Base-by-base conservation (phyloP, 257 asterid species). In the Solanum okadae region DNA sequence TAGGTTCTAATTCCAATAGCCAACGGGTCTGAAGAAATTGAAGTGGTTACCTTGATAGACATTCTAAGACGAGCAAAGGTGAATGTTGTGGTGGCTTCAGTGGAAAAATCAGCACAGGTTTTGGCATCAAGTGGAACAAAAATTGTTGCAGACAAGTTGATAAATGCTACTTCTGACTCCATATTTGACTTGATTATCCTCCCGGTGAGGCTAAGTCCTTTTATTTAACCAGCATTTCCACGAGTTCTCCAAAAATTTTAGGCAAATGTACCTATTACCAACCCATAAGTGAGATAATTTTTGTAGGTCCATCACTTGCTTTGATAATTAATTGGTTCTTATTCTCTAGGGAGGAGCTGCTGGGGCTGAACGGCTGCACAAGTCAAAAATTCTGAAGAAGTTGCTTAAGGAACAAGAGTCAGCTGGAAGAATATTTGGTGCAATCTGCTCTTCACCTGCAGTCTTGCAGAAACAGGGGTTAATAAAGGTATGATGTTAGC, bases 1-100 rank as follows among this genome's bases (percentile, higher is more conserved):
- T 91, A 97, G 98, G 96, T 95, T 83, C 96, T 97, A 65, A 84
- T 97, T 90, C 98, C 98, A 82, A 92, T 97, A 89, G 98, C 98
- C 27, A 96, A 96, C 88, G 98, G 98, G 52, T 96, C 84, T 89
- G 98, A 97, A 92, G 99, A 93, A 88, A 94, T 93, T 88, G 98
- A 97, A 92, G 93, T 97, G 90, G 97, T 94, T 71, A 93, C 96
- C 33, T 52, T 94, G 27, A 87, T 95, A 78, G 99, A 97, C 91
- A 90, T 96, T 84, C 87, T 97, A 89, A 90, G 99, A 88, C 92
- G 99, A 87, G 98, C 99, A 52, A 94, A 96, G 89, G 95, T 93
- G 37, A 90, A 93, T 86, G 98, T 97, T 42, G 78, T 88, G 37
- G 89, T 95, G 88, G 98, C 98, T 91, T 96, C 98, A 67, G 89